phyloP scores from a whole-genome alignment of 176 grass and related monocot species.

The Hordeum vulgare region DNA sequence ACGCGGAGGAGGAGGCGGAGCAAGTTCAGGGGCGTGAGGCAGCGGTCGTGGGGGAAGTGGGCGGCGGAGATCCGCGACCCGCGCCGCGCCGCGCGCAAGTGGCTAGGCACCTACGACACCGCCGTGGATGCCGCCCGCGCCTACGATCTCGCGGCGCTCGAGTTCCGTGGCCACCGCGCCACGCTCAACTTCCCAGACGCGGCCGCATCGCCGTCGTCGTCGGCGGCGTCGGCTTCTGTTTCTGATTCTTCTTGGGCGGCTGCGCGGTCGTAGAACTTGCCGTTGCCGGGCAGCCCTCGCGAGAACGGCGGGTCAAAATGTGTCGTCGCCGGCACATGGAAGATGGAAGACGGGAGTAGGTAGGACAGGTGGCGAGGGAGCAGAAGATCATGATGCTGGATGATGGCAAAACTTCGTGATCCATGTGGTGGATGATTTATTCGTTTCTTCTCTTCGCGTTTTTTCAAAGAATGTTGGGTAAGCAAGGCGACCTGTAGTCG shows the following conservation, averaged over 20 bases:
- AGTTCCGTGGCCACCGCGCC: constrained; percentile 49
- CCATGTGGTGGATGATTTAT: too few relatives aligned
- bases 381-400: constrained; percentile 49
- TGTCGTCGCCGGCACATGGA: constrained; percentile 1
- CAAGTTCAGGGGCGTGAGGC: constrained; percentile 62
- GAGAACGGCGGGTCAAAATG: constrained; percentile 9
- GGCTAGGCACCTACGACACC: constrained; percentile 89
- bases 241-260: background rate
- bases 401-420: constrained; percentile 15
- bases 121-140: constrained; percentile 69
- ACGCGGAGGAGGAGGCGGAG: constrained; percentile 4
- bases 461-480: too few relatives aligned
- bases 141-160: constrained; percentile 68
- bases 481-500: too few relatives aligned
- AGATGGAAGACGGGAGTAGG: background rate
- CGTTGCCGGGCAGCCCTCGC: background rate
- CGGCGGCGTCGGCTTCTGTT: background rate
- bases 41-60: constrained; percentile 80
- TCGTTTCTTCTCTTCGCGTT: too few relatives aligned
- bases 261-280: background rate
- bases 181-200: constrained; percentile 57
- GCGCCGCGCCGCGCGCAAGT: constrained; percentile 64
- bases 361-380: background rate
- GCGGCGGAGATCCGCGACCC: constrained; percentile 90
- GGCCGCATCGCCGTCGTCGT: background rate